A percentile compares a stretch with the other conserved stretches of the same genome.
These are phyloP conservation scores for barley (Hordeum vulgare) DNA, from an alignment of 176 grass and related monocot genomes.

Conservation along the genomic window DNA sequence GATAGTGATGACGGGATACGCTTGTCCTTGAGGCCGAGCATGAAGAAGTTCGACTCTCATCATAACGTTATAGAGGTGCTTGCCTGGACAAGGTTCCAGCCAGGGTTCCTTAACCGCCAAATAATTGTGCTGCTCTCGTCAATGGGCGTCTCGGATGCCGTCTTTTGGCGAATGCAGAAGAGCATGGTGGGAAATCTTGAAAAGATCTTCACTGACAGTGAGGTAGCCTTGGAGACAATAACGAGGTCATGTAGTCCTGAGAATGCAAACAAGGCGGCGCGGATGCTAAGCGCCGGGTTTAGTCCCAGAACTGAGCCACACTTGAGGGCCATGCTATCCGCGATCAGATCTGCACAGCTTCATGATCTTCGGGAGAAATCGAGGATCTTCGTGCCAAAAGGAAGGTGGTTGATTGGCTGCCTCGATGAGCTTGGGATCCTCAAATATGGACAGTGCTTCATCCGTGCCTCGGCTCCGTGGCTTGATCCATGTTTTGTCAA, in stretches of 20 bases:
- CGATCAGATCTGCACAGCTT: slow-evolving; percentile 69
- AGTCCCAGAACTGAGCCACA: slow-evolving; percentile 70
- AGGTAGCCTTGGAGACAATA: slow-evolving; percentile 70
- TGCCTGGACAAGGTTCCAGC: slow-evolving; percentile 78
- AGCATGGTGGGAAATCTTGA: slow-evolving; percentile 63
- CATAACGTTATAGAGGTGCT: slow-evolving; percentile 73
- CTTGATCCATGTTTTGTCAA: slow-evolving; percentile 66
- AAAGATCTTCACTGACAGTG: slow-evolving; percentile 47
- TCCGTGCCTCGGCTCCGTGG: slow-evolving; percentile 51
- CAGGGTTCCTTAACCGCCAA: slow-evolving; percentile 88
- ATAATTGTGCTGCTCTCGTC: slow-evolving; percentile 78
- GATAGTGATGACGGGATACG: slow-evolving; percentile 29
- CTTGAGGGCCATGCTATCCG: slow-evolving; percentile 67
- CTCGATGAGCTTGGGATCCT: slow-evolving; percentile 79
- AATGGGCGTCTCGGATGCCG: slow-evolving; percentile 48
- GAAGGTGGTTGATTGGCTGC: slow-evolving; percentile 94
- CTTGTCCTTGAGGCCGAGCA: slow-evolving; percentile 67
- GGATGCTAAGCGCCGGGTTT: slow-evolving; percentile 85
- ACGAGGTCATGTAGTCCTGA: slow-evolving; percentile 64
- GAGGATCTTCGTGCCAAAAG: slow-evolving; percentile 80
- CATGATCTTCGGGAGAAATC: slow-evolving; percentile 60
- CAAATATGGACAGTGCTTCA: slow-evolving; percentile 82
- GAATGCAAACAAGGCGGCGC: slow-evolving; percentile 57
- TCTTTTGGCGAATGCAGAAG: slow-evolving; percentile 66
- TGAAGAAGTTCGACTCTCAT: slow-evolving; percentile 74